A percentile compares a stretch with the other conserved stretches of the same genome.
These are phyloP conservation scores for Colletotrichum costaricense DNA, from an alignment of 2,329 filamentous ascomycete genomes.

Conservation along the genomic window DNA sequence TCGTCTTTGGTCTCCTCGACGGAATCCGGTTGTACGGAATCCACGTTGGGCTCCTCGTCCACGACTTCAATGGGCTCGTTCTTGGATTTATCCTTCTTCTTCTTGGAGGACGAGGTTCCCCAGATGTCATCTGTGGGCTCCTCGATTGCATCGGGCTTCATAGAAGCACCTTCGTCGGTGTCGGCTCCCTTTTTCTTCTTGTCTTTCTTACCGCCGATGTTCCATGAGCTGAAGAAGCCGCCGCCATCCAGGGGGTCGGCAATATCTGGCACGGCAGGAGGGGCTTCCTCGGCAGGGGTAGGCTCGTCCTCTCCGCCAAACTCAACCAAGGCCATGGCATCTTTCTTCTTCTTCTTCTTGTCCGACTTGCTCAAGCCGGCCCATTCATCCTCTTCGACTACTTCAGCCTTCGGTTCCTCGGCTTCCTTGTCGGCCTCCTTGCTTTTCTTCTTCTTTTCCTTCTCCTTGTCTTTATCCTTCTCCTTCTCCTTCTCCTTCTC, in stretches of 20 bases:
- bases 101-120: constrained; percentile 50
- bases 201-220: constrained; percentile 63
- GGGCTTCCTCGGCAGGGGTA: constrained; percentile 40
- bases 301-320: constrained; percentile 43
- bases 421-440: constrained; percentile 42
- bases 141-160: constrained; percentile 54
- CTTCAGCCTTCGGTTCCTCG: constrained; percentile 24
- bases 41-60: constrained; percentile 55
- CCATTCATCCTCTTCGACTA: constrained; percentile 35
- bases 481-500: constrained; percentile 37
- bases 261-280: constrained; percentile 43
- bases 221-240: constrained; percentile 68
- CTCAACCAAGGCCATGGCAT: constrained; percentile 48
- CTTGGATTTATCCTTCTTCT: constrained; percentile 64
- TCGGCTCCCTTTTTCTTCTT: constrained; percentile 45
- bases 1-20: constrained; percentile 57
- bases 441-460: constrained; percentile 43
- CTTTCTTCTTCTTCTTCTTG: constrained; percentile 59
- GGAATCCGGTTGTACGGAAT: constrained; percentile 59
- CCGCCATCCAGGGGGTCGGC: constrained; percentile 52
- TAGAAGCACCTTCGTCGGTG: constrained; percentile 22
- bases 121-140: constrained; percentile 56
- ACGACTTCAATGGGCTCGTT: constrained; percentile 61
- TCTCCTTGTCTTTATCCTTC: constrained; percentile 40
- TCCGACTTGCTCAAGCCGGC: constrained; percentile 48